Percentiles rank a stretch among this genome's conserved stretches.
These are phyloP conservation scores for Cercis canadensis DNA, from an alignment of 306 rosid species.

Conservation along the genomic window DNA sequence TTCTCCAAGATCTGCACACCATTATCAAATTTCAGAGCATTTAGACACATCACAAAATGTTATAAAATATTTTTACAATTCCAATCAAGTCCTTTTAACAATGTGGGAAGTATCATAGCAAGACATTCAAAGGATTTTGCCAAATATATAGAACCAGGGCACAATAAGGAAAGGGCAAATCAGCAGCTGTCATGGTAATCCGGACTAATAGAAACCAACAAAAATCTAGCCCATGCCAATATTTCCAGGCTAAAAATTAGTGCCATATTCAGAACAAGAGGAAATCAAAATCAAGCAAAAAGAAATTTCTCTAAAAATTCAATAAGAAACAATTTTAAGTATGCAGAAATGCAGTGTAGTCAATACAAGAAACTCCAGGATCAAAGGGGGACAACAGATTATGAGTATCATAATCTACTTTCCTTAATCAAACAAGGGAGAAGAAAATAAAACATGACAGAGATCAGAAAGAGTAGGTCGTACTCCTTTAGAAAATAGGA, in stretches of 20 bases:
- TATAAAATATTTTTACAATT: too few species aligned
- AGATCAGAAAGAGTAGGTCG: constrained; percentile 13
- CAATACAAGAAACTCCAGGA: too few species aligned
- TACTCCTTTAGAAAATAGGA: constrained; percentile 1
- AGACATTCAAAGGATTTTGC: too few species aligned
- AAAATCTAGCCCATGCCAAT: constrained; percentile 4
- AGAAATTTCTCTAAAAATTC: neutral
- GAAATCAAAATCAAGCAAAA: constrained; percentile 25
- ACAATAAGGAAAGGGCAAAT: constrained; percentile 39
- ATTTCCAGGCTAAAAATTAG: constrained; percentile 2
- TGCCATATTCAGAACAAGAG: constrained; percentile 32
- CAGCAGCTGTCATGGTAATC: constrained; percentile 14
- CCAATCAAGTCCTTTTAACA: too few species aligned
- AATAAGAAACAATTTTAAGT: too few species aligned
- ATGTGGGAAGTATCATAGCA: too few species aligned
- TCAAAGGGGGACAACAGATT: too few species aligned
- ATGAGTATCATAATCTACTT: too few species aligned
- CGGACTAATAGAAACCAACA: constrained; percentile 11
- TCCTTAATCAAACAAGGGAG: too few species aligned
- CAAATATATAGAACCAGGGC: constrained; percentile 33
- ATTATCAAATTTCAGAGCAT: constrained; percentile 17
- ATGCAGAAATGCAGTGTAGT: too few species aligned
- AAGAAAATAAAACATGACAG: too few species aligned
- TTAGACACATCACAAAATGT: neutral
- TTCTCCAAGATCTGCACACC: constrained; percentile 77